A percentile compares a stretch with the other conserved stretches of the same genome.
Conservation (phyloP, 1,284 basidiomycete genomes). For the Pisolithus thermaeus region DNA sequence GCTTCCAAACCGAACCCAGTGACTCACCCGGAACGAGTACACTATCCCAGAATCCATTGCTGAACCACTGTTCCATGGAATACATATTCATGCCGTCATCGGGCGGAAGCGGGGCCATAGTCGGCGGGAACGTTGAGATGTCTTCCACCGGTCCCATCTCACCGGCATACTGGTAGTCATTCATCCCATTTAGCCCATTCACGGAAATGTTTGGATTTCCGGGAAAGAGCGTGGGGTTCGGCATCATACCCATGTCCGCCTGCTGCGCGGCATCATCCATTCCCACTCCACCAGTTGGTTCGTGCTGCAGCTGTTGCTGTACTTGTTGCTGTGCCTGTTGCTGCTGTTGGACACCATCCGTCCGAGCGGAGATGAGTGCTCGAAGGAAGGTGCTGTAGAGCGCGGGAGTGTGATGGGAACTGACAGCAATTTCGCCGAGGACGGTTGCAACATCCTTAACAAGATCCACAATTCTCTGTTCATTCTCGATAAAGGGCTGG, state of each 20-base stretch:
- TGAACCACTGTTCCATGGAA: conserved; percentile 76
- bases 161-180: conserved; percentile 63
- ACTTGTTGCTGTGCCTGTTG: conserved; percentile 1
- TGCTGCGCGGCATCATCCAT: conserved; percentile 21
- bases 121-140: conserved; percentile 76
- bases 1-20: conserved; percentile 4
- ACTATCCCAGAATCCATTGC: conserved; percentile 76
- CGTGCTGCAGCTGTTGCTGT: conserved; percentile 6
- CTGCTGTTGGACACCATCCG: conserved; percentile 33
- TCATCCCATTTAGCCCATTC: conserved; percentile 21
- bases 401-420: conserved; percentile 75
- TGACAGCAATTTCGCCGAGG: conserved; percentile 70
- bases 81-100: conserved; percentile 47
- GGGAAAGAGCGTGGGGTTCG: conserved; percentile 16
- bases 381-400: conserved; percentile 84
- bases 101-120: conserved; percentile 57
- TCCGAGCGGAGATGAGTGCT: conserved; percentile 64
- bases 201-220: conserved; percentile 12
- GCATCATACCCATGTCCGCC: conserved; percentile 15
- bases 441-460: conserved; percentile 78
- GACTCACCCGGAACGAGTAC: conserved; percentile 73
- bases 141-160: conserved; percentile 79
- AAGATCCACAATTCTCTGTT: conserved; percentile 63
- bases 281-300: conserved; percentile 10
- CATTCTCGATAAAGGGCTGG: conserved; percentile 68